Evolutionary conservation across 768 basidiomycete genomes (phyloP).

Genomic region (Coprinopsis sp.): DNA sequence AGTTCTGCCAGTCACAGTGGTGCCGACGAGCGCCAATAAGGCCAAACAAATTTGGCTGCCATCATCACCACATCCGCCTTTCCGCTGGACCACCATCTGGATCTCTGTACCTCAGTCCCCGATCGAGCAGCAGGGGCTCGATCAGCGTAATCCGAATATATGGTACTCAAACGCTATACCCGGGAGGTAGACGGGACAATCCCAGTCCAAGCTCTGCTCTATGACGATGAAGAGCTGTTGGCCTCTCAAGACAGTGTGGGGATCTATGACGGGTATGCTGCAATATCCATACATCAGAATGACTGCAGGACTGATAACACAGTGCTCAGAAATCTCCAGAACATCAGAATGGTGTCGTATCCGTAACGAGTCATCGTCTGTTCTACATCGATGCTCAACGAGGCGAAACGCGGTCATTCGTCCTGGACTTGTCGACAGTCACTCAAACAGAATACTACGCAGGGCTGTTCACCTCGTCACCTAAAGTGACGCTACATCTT

Average conservation of each 20-base stretch:
- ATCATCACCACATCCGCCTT: no score
- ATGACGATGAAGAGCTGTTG: conserved; percentile 74
- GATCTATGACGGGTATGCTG: conserved; percentile 84
- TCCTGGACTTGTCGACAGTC: conserved; percentile 60
- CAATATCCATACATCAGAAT: conserved; percentile 9
- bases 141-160: conserved; percentile 15
- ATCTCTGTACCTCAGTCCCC: background rate
- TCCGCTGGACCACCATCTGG: background rate
- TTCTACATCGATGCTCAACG: conserved; percentile 67
- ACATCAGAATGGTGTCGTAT: conserved; percentile 70
- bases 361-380: conserved; percentile 78
- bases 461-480: conserved; percentile 82
- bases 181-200: conserved; percentile 68
- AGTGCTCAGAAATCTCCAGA: conserved; percentile 80
- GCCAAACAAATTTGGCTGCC: no score
- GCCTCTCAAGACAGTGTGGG: conserved; percentile 76
- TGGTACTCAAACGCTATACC: conserved; percentile 56
- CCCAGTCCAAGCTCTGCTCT: conserved; percentile 71
- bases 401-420: conserved; percentile 55
- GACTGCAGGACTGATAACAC: conserved; percentile 23
- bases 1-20: no score
- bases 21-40: no score
- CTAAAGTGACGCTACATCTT: conserved; percentile 67
- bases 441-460: conserved; percentile 82
- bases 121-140: background rate